Evolutionary conservation across 169 alveolate species (phyloP), one percentile per base, ranked within the genome.

Genomic region (Plasmodium sp.): DNA sequence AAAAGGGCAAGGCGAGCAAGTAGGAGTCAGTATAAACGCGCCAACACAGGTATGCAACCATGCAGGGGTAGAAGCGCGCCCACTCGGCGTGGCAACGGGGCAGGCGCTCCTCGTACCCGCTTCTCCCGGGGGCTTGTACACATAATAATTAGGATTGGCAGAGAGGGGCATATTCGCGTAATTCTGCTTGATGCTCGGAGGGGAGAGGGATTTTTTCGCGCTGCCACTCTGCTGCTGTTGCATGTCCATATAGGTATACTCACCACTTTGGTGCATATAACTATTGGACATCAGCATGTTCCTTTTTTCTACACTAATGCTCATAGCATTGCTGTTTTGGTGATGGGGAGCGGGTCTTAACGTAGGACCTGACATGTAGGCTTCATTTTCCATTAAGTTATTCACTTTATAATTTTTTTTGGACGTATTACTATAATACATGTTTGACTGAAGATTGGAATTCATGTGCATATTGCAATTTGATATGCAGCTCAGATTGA

Each of bases 331-430:
- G 54, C 33, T 84, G 51, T 16, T 67, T n/a, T 84, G 84, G 7
- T 72, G 92, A 5, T 45, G 36, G 5, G 92, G 84, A 22, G 92
- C 84, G 6, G 92, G 71, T 4, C 82, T 84, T 39, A 84, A 84
- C 33, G 83, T 84, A 18, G 92, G 92, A 39, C 56, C 31, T 27
- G 81, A 6, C 27, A n/a, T 7, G 72, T 71, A 84, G 14, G n/a
- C 5, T n/a, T 71, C 92, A 9, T 62, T n/a, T 41, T 84, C 92
- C n/a, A 39, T 22, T 16, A 67, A 5, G 75, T 41, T 84, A 84
- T 84, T 84, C 9, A 71, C 75, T 39, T 84, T 84, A 84, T 84
- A 84, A 72, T 84, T 84, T 36, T 84, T 84, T 84, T 84, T 84
- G 7, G 83, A 71, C 31, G 7, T 48, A 41, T 84, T 84, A 7